Percentiles rank a stretch among this genome's conserved stretches.
Conservation (phyloP, 2,329 filamentous ascomycete genomes). For the Cytospora mali region DNA sequence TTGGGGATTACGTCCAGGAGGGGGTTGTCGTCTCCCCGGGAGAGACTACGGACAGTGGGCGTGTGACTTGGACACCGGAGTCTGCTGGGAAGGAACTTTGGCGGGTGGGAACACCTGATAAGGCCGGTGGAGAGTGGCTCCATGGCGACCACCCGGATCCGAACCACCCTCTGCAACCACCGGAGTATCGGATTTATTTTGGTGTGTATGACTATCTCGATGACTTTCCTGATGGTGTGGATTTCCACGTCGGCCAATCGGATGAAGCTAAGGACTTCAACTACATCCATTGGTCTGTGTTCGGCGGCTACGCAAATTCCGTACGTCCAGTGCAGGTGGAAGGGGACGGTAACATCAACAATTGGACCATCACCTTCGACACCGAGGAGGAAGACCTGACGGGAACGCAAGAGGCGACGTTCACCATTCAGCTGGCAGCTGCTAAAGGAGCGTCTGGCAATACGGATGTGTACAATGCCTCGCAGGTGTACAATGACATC, state of each 20-base stretch:
- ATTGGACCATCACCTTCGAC: slow-evolving; percentile 62
- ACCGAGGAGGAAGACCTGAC: slow-evolving; percentile 45
- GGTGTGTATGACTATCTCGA: slow-evolving; percentile 59
- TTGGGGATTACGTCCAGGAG: slow-evolving; percentile 62
- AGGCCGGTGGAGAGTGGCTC: slow-evolving; percentile 60
- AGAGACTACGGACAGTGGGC: slow-evolving; percentile 35
- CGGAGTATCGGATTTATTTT: slow-evolving; percentile 66
- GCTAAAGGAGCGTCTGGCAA: slow-evolving; percentile 65
- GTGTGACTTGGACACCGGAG: slow-evolving; percentile 50
- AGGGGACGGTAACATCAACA: slow-evolving; percentile 53
- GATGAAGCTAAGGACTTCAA: slow-evolving; percentile 56
- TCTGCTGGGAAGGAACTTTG: slow-evolving; percentile 61
- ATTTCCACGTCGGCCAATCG: slow-evolving; percentile 58
- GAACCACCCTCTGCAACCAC: slow-evolving; percentile 52
- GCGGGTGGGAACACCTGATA: slow-evolving; percentile 65
- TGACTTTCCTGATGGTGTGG: slow-evolving; percentile 62
- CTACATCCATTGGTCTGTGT: slow-evolving; percentile 68
- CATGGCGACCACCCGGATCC: slow-evolving; percentile 57
- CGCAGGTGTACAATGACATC: slow-evolving; percentile 55
- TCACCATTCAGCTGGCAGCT: slow-evolving; percentile 65
- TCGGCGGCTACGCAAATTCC: slow-evolving; percentile 57
- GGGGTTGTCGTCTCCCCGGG: slow-evolving; percentile 47
- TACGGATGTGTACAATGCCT: slow-evolving; percentile 59
- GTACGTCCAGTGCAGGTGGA: slow-evolving; percentile 46
- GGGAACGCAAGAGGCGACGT: slow-evolving; percentile 51